Base-by-base conservation (phyloP, 108 stramenopile species). In the Cyclotella distinguenda region DNA sequence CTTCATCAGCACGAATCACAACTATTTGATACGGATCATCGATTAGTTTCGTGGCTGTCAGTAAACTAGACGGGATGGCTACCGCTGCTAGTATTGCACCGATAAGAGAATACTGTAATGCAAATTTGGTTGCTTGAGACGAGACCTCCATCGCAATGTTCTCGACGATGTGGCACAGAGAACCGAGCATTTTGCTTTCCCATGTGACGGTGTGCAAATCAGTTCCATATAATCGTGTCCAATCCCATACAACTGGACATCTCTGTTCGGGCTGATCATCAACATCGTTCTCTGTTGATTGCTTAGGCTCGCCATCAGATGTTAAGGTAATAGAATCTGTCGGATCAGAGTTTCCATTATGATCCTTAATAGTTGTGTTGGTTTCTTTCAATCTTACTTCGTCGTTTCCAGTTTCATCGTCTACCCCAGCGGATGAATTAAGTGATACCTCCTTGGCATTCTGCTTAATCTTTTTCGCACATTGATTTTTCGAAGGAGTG, bases 21-120 rank as follows among this genome's bases (percentile, higher is more conserved):
- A 87, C 88, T 19, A 95, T 63, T 35, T 81, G 72, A 77, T 90
- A 97, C 7, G 91, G 78, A 49, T 84, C 88, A 54, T 97, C 94
- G 67, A 95, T 87, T 1, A 78, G 35, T 26, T 78, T 72, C 9
- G 74, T 78, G 18, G 82, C 72, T 9, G 78, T 68, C 36, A 87
- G 30, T 32, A 86, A 50, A 22, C 80, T 60, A 10, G 83, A 72
- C 26, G 88, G 88, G 16, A 84, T 40, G 2, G 84, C 84, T 9
- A 83, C 66, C 21, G 88, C 85, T 21, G 77, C 39, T 33, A 84
- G 58, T 11, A 89, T 60, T 2, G 87, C 64, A 3, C 82, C 84
- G 32, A 89, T 43, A 0, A 81, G 73, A 16, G 80, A 79, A 31
- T 44, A 70, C 53, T 85, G 72, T 10, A 89, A 38, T 7, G 74